Percentiles rank a stretch among this genome's conserved stretches.
phyloP scores from a whole-genome alignment of 163 green algal genomes.

The Chlamydomonas reinhardtii region DNA sequence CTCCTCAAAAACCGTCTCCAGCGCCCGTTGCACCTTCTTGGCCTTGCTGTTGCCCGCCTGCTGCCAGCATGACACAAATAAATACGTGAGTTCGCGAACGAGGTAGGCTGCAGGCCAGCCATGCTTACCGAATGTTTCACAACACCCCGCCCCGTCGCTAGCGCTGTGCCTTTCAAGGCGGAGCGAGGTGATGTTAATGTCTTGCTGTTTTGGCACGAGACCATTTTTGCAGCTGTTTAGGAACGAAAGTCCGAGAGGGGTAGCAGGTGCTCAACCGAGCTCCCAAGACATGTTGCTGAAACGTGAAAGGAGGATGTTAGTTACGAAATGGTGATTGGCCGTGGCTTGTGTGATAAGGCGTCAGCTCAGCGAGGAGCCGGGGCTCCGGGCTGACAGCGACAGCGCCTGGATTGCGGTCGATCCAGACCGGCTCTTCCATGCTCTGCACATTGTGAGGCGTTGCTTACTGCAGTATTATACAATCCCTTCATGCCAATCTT shows the following conservation, averaged over 20 bases:
- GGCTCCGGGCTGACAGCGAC: too few species aligned
- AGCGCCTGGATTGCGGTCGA: background rate
- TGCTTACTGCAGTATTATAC: too few species aligned
- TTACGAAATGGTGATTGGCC: too few species aligned
- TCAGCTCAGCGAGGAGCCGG: too few species aligned
- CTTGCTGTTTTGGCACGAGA: background rate
- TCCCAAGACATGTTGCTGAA: background rate
- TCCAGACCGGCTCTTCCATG: background rate
- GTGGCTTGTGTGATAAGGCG: too few species aligned
- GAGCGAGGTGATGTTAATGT: background rate
- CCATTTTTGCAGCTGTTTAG: background rate
- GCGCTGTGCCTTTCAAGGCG: background rate
- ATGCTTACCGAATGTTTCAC: background rate
- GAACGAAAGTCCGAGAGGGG: background rate
- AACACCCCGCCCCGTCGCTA: background rate
- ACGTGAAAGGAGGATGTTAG: too few species aligned
- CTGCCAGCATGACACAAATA: background rate
- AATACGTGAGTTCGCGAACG: background rate
- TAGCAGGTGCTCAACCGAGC: background rate
- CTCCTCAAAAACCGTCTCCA: conserved; percentile 31
- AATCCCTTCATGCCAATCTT: too few species aligned
- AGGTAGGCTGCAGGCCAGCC: background rate
- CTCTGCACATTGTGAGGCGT: too few species aligned
- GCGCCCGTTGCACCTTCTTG: conserved; percentile 37
- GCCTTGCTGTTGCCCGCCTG: background rate